These are phyloP conservation scores for Xylaria sp. DNA, from an alignment of 2,329 filamentous ascomycete species.

Conservation along the genomic window DNA sequence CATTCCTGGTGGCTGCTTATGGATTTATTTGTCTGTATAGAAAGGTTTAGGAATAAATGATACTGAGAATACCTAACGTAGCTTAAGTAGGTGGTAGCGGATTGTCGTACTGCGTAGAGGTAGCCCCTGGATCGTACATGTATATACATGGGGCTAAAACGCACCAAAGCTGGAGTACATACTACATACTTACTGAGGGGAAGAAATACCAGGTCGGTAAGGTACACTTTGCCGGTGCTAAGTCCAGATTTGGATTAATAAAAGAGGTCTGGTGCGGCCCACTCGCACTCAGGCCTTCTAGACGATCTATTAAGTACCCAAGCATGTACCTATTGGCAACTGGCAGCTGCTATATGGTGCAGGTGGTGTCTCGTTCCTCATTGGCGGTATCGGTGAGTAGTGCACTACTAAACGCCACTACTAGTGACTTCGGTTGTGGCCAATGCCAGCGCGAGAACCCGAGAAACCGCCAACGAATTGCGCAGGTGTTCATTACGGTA, in stretches of 20 bases:
- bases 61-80: neutral
- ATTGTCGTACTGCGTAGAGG: neutral
- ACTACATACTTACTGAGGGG: constrained; percentile 2
- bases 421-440: constrained; percentile 6
- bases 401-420: constrained; percentile 6
- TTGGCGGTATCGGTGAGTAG: constrained; percentile 22
- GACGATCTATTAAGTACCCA: too few relatives aligned
- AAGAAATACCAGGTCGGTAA: neutral
- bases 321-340: neutral
- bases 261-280: neutral
- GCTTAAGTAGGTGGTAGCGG: neutral
- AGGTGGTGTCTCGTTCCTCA: neutral
- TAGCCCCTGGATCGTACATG: constrained; percentile 34
- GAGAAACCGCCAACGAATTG: constrained; percentile 12
- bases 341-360: neutral
- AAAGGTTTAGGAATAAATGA: too few relatives aligned
- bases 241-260: constrained; percentile 26
- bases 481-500: too few relatives aligned
- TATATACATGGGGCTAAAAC: constrained; percentile 14
- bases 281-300: neutral
- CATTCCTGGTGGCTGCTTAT: neutral
- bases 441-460: constrained; percentile 27
- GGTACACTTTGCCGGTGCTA: neutral
- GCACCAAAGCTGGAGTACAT: neutral
- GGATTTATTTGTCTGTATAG: too few relatives aligned